Evolutionary conservation across 2,329 filamentous ascomycete species (phyloP).

Genomic region (Westerdykella sp.): DNA sequence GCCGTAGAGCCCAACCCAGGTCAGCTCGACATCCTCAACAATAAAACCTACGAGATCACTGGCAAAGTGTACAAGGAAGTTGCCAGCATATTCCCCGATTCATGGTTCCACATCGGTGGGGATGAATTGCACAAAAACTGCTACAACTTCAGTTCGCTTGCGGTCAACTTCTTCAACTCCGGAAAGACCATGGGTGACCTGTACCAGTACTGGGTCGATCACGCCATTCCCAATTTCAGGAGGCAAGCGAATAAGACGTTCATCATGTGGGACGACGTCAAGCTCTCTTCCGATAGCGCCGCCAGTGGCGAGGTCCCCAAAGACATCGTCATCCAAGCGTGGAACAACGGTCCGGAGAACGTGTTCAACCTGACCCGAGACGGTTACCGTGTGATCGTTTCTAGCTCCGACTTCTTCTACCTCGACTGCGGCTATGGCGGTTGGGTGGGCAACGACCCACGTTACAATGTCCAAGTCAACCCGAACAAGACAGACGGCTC

Average conservation of each 20-base stretch:
- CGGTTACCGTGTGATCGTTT: slow-evolving; percentile 53
- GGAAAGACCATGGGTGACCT: slow-evolving; percentile 49
- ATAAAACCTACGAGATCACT: slow-evolving; percentile 51
- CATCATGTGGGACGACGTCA: slow-evolving; percentile 54
- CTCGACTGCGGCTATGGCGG: slow-evolving; percentile 48
- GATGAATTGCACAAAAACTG: slow-evolving; percentile 52
- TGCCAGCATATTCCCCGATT: slow-evolving; percentile 46
- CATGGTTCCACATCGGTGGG: slow-evolving; percentile 52
- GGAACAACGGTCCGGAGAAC: slow-evolving; percentile 50
- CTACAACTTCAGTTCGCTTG: slow-evolving; percentile 52
- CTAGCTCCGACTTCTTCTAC: slow-evolving; percentile 51
- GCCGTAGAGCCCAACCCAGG: slow-evolving; percentile 53
- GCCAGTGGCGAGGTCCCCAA: slow-evolving; percentile 45
- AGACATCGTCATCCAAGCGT: slow-evolving; percentile 49
- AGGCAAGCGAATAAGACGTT: slow-evolving; percentile 44
- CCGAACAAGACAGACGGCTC: slow-evolving; percentile 38
- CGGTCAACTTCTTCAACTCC: slow-evolving; percentile 46
- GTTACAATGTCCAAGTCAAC: slow-evolving; percentile 51
- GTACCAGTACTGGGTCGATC: slow-evolving; percentile 51
- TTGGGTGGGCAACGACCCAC: slow-evolving; percentile 50
- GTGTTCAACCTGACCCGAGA: slow-evolving; percentile 46
- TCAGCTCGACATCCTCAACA: slow-evolving; percentile 51
- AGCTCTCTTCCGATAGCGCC: slow-evolving; percentile 37
- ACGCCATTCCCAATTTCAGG: slow-evolving; percentile 47
- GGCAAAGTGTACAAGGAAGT: slow-evolving; percentile 51